Evolutionary conservation across 2,329 filamentous ascomycete species (phyloP).

Genomic region (Cadophora luteo-olivacea): DNA sequence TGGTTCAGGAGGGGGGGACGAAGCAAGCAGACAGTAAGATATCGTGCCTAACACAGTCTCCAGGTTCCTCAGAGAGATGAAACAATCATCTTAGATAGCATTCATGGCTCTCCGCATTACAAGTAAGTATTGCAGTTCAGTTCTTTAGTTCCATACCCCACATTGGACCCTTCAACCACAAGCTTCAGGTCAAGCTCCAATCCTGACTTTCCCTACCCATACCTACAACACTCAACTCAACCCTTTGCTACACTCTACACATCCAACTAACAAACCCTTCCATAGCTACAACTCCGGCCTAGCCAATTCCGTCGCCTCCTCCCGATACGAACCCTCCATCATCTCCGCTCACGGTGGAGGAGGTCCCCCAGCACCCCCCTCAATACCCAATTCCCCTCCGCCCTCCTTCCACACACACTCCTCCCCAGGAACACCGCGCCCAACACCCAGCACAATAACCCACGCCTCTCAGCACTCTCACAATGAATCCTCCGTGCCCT

Average conservation of each 20-base stretch:
- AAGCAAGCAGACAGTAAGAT: not conserved
- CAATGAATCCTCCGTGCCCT: not conserved
- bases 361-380: slow-evolving; percentile 27
- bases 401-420: slow-evolving; percentile 39
- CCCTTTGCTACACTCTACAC: not conserved
- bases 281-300: slow-evolving; percentile 39
- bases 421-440: slow-evolving; percentile 34
- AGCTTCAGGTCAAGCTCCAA: not conserved
- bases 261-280: slow-evolving; percentile 4
- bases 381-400: slow-evolving; percentile 37
- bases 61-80: slow-evolving; percentile 38
- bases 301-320: slow-evolving; percentile 35
- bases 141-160: not conserved
- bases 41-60: not conserved
- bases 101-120: slow-evolving; percentile 27
- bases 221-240: not conserved
- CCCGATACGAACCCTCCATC: slow-evolving; percentile 28
- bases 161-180: not conserved
- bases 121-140: slow-evolving; percentile 8
- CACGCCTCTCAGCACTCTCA: slow-evolving; percentile 15
- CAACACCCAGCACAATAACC: slow-evolving; percentile 31
- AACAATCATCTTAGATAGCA: slow-evolving; percentile 36
- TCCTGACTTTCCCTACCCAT: not conserved
- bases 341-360: not conserved
- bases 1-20: slow-evolving; percentile 1